Conservation (phyloP, 176 grass and related monocot genomes). For the Themeda triandra region DNA sequence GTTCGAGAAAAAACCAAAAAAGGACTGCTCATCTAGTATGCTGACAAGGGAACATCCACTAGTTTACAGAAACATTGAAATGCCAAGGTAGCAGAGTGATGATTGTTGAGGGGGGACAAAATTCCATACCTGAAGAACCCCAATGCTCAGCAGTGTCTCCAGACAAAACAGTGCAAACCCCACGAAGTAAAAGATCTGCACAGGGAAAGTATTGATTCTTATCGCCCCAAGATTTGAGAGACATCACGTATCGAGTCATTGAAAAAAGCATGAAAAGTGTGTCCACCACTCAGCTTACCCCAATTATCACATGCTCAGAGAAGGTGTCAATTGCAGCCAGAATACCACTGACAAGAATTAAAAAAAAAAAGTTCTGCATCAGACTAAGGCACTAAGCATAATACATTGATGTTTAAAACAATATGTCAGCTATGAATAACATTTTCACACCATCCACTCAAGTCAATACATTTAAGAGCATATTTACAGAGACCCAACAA, state of each 20-base stretch:
- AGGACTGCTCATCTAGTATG: neutral
- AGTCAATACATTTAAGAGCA: neutral
- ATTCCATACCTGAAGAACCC: slow-evolving; percentile 77
- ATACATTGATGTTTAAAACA: neutral
- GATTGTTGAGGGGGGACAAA: neutral
- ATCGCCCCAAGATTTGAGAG: neutral
- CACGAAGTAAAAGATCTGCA: slow-evolving; percentile 86
- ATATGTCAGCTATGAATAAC: neutral
- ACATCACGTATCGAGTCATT: neutral
- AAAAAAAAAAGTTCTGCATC: neutral
- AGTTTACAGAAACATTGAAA: neutral
- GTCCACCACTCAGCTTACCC: slow-evolving; percentile 42
- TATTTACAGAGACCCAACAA: neutral
- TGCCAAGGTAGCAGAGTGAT: neutral
- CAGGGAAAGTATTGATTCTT: slow-evolving; percentile 17
- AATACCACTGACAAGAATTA: slow-evolving; percentile 60
- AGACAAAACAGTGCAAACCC: slow-evolving; percentile 90
- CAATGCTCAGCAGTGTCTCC: slow-evolving; percentile 86
- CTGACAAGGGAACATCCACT: neutral
- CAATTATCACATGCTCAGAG: slow-evolving; percentile 72
- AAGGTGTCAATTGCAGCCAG: slow-evolving; percentile 82
- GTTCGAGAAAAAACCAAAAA: too few relatives aligned
- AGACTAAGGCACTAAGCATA: neutral
- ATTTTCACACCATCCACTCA: slow-evolving; percentile 4
- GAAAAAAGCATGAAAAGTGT: neutral